Evolutionary conservation across 2,329 filamentous ascomycete species (phyloP), one percentile per base, ranked within the genome.

Genomic region (Colletotrichum tropicale): DNA sequence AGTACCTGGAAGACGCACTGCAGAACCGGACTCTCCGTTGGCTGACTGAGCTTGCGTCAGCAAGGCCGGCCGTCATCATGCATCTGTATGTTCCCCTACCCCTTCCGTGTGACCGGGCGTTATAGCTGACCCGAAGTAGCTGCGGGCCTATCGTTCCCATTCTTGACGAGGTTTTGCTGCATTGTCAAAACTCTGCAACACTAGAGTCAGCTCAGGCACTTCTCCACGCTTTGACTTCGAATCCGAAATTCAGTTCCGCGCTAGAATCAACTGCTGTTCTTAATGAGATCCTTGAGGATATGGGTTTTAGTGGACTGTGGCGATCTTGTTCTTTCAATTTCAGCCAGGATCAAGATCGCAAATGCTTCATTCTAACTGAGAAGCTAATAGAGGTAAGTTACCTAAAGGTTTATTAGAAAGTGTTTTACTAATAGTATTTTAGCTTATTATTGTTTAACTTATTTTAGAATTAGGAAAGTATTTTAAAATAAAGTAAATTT

Each of bases 271-370:
- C 85, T 34, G 85, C 87, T 52, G 82, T 86, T 32, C 82, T 93
- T 13, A 87, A 87, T 64, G 87, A 90, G 61, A 86, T 89, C 3
- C 85, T 94, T 10, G 88, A 91, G 48, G 88, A 90, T 4, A 89
- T 91, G 81, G 93, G 92, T 3, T 93, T 94, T 76, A 87, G 89
- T 10, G 92, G 93, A 0, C 84, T 94, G 3, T 93, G 91, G 91
- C 87, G 88, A 28, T 88, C 88, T 7, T 90, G 89, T 75, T 89
- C 89, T 1, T 88, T 90, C 68, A 88, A 85, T 38, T 86, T 87
- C 18, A 83, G 84, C 36, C 87, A 88, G 61, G 88, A 89, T 13
- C 86, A 87, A 13, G 89, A 90, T 76, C 86, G 85, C 70, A 87
- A 89, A 78, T 90, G 89, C 79, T 88, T 91, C 70, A 83, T 84